Evolutionary conservation across 2,329 filamentous ascomycete genomes (phyloP), one percentile per base, ranked within the genome.

Genomic region (Ceratocystis alfenasii): DNA sequence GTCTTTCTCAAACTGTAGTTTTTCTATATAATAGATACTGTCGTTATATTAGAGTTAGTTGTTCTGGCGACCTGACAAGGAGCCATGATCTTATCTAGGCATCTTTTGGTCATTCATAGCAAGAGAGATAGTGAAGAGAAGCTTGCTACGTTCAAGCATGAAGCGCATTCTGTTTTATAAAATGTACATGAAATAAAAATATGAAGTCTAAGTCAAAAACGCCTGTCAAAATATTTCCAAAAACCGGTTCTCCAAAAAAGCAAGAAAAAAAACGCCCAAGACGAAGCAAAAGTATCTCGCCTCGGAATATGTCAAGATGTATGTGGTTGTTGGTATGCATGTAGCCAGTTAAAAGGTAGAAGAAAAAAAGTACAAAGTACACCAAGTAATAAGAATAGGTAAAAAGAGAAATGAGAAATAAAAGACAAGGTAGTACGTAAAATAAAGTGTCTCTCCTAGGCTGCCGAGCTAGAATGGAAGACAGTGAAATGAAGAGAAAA

Each of bases 261-360:
- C 50, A 25, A 25, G 50, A n/a, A 57, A 30, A 30, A 28, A 30
- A 57, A 17, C 15, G 28, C 12, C 25, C 25, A 57, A 20, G 28
- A 20, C 22, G 8, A 7, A 22, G 12, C 53, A 33, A 7, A 5
- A 17, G 25, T 28, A 22, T 57, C 25, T 57, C 15, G 22, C 25
- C 53, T 28, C 22, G 12, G 22, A 28, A 30, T 33, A 57, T 57
- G 53, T 57, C 22, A 57, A 28, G 30, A 57, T 57, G 48, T 53
- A 53, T 53, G 53, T 57, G 15, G 10, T 53, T 57, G 10, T 53
- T 57, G 12, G n/a, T 57, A 57, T 63, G 61, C 22, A 45, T 44
- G 33, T 44, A 33, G 8, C 7, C 8, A 57, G 53, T 33, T 20
- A n/a, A 57, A 22, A 22, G 10, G 28, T 30, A 33, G 25, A 22